Conservation (phyloP, 2,329 filamentous ascomycete species). For the Fusarium phyllophilum region DNA sequence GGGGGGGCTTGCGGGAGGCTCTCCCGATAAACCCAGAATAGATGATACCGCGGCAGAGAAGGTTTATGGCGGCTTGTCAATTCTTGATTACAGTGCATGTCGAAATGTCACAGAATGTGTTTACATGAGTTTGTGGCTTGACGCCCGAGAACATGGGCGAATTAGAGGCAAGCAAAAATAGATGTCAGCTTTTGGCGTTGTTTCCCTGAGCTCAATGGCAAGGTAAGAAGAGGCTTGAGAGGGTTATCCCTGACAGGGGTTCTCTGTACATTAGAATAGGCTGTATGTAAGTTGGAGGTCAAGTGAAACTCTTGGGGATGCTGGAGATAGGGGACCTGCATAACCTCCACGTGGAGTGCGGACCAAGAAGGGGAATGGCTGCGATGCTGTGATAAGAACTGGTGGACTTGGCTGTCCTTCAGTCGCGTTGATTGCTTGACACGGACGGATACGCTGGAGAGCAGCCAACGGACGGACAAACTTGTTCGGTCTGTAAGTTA, state of each 20-base stretch:
- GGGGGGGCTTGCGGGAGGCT: constrained; percentile 7
- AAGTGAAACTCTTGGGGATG: constrained; percentile 29
- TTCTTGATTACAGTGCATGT: neutral
- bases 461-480: neutral
- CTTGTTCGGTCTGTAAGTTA: neutral
- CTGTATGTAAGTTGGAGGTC: constrained; percentile 1
- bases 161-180: neutral
- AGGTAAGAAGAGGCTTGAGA: neutral
- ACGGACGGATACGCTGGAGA: neutral
- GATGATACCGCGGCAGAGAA: constrained; percentile 2
- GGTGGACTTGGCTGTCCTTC: neutral
- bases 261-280: neutral
- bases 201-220: neutral
- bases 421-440: neutral
- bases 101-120: neutral
- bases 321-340: constrained; percentile 40
- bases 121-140: constrained; percentile 17
- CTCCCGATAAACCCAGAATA: constrained; percentile 6
- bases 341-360: constrained; percentile 38
- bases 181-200: neutral
- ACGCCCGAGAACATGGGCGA: constrained; percentile 1
- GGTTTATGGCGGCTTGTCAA: neutral
- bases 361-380: constrained; percentile 18
- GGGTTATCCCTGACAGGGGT: constrained; percentile 13
- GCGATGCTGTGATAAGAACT: constrained; percentile 22